phyloP scores from a whole-genome alignment of 1,284 basidiomycete genomes.

The Pseudozyma sp. region DNA sequence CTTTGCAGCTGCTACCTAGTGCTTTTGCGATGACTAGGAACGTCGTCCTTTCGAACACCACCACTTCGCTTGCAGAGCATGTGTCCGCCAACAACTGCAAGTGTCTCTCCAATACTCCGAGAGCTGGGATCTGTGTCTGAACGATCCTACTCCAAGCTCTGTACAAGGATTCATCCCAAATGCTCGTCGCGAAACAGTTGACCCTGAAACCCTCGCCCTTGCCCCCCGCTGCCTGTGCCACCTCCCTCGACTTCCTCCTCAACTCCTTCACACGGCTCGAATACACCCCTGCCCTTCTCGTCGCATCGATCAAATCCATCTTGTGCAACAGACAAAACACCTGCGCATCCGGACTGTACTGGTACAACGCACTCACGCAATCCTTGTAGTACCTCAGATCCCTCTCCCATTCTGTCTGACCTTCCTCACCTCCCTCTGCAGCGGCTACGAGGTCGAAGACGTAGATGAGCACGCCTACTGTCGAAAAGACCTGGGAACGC shows the following conservation, averaged over 20 bases:
- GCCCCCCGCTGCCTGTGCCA: conserved; percentile 33
- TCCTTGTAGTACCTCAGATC: conserved; percentile 66
- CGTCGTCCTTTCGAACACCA: conserved; percentile 95
- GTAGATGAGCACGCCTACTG: conserved; percentile 96
- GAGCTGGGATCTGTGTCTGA: conserved; percentile 94
- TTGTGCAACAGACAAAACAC: conserved; percentile 96
- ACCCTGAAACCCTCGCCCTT: conserved; percentile 68
- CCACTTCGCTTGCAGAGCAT: conserved; percentile 89
- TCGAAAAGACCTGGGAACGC: conserved; percentile 89
- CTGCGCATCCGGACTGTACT: conserved; percentile 74
- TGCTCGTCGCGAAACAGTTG: conserved; percentile 86
- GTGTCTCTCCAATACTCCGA: conserved; percentile 85
- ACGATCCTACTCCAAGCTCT: conserved; percentile 98
- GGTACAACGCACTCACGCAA: conserved; percentile 58
- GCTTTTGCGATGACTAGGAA: conserved; percentile 85
- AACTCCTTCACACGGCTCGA: conserved; percentile 71
- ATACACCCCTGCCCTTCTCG: conserved; percentile 75
- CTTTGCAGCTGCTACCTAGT: neutral
- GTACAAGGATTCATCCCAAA: conserved; percentile 97
- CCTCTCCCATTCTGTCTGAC: conserved; percentile 72
- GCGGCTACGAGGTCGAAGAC: conserved; percentile 84
- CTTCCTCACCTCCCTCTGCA: conserved; percentile 56
- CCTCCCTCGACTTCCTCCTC: conserved; percentile 54
- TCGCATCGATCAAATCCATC: conserved; percentile 81
- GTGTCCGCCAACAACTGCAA: conserved; percentile 85